phyloP scores from a whole-genome alignment of 2,329 filamentous ascomycete species.

The Diaporthe ampelina region DNA sequence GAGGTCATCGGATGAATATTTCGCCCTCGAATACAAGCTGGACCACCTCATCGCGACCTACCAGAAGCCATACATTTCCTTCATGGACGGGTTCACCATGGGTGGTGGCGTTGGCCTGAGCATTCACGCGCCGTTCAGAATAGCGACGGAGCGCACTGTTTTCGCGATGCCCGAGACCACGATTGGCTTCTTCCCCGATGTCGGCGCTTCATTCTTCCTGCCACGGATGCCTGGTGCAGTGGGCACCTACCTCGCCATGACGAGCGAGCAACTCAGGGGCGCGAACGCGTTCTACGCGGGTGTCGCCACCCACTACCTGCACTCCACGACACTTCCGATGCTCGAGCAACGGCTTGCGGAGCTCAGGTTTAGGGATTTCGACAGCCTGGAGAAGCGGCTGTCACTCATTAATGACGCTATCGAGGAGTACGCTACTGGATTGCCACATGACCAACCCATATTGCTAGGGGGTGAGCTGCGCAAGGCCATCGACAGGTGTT shows the following conservation, averaged over 20 bases:
- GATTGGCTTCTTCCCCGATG: slow-evolving; percentile 98
- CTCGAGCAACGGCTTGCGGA: slow-evolving; percentile 90
- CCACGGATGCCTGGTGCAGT: slow-evolving; percentile 88
- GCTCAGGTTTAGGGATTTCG: slow-evolving; percentile 87
- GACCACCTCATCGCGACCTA: slow-evolving; percentile 97
- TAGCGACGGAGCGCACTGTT: slow-evolving; percentile 94
- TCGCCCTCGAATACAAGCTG: slow-evolving; percentile 94
- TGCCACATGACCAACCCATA: slow-evolving; percentile 82
- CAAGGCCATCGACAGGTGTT: slow-evolving; percentile 87
- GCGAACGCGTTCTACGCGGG: slow-evolving; percentile 91
- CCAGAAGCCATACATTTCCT: slow-evolving; percentile 90
- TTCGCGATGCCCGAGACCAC: slow-evolving; percentile 99
- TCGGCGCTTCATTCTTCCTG: slow-evolving; percentile 96
- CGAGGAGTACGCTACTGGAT: slow-evolving; percentile 89
- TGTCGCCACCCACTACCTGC: slow-evolving; percentile 94
- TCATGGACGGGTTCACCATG: slow-evolving; percentile 99
- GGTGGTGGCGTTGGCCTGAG: slow-evolving; percentile 95
- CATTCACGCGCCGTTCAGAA: slow-evolving; percentile 94
- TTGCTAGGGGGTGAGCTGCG: slow-evolving; percentile 78
- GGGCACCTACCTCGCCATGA: slow-evolving; percentile 94
- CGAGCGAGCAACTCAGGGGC: slow-evolving; percentile 85
- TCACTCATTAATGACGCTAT: slow-evolving; percentile 86
- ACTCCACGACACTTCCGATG: slow-evolving; percentile 86
- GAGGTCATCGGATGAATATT: slow-evolving; percentile 84
- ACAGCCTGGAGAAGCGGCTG: slow-evolving; percentile 73